Evolutionary conservation across 2,329 filamentous ascomycete genomes (phyloP).

Genomic region (Xylariales sp.): DNA sequence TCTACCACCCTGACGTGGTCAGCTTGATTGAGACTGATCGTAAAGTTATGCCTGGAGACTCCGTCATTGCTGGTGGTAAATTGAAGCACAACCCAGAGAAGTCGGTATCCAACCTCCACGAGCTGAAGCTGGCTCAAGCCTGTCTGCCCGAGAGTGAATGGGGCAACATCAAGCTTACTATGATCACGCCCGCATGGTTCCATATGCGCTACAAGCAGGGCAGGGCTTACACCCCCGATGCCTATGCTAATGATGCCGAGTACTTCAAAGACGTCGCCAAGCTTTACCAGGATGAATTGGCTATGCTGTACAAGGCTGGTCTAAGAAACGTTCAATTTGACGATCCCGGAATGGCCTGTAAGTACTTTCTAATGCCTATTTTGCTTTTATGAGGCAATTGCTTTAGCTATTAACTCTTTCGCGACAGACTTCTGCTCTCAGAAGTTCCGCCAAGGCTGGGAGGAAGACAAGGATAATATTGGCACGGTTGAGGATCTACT

Average conservation of each 20-base stretch:
- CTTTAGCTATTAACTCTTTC: too few relatives aligned
- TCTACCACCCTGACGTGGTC: constrained; percentile 52
- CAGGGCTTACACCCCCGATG: constrained; percentile 50
- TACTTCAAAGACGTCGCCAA: constrained; percentile 63
- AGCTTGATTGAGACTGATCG: constrained; percentile 47
- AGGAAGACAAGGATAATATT: constrained; percentile 62
- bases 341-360: constrained; percentile 63
- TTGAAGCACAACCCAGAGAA: constrained; percentile 36
- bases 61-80: constrained; percentile 47
- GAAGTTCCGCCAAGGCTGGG: constrained; percentile 67
- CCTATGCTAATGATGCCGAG: constrained; percentile 53
- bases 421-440: constrained; percentile 70
- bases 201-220: constrained; percentile 56
- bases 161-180: constrained; percentile 48
- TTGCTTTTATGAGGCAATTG: not conserved
- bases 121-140: constrained; percentile 43
- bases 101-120: constrained; percentile 43
- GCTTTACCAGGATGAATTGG: constrained; percentile 61
- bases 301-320: constrained; percentile 57
- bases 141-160: constrained; percentile 42
- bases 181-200: constrained; percentile 50
- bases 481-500: constrained; percentile 67
- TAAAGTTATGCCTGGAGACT: constrained; percentile 52
- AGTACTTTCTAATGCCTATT: constrained; percentile 26
- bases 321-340: constrained; percentile 65